A percentile compares a stretch with the other conserved stretches of the same genome.
Conservation (phyloP, 148 eudicot genomes). For the Oxyria digyna region DNA sequence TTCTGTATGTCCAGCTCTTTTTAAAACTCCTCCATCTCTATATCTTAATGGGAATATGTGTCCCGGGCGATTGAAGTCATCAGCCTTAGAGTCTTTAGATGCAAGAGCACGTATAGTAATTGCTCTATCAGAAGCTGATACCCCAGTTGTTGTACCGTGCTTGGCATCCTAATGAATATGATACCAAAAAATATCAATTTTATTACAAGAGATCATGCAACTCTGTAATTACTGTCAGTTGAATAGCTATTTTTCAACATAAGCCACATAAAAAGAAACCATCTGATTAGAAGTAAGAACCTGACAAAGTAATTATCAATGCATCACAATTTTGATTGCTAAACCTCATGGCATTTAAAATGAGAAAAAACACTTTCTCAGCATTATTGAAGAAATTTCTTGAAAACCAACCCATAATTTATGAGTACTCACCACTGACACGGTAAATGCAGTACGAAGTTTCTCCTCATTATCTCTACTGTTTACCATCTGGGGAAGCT, state of each 20-base stretch:
- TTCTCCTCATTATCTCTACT: conserved; percentile 48
- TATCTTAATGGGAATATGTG: conserved; percentile 63
- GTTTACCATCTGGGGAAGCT: conserved; percentile 50
- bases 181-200: not conserved
- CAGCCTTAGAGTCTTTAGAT: conserved; percentile 49
- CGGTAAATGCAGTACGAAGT: conserved; percentile 54
- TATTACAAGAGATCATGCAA: not conserved
- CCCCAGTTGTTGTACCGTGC: conserved; percentile 63
- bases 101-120: conserved; percentile 48
- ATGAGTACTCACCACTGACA: conserved; percentile 36
- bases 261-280: not conserved
- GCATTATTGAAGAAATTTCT: not conserved
- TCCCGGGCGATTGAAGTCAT: conserved; percentile 65
- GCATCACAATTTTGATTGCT: not conserved
- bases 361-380: not conserved
- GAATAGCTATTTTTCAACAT: not conserved
- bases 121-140: conserved; percentile 59
- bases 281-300: not conserved
- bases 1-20: conserved; percentile 73
- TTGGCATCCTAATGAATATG: conserved; percentile 45
- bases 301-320: not conserved
- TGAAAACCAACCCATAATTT: not conserved
- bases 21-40: conserved; percentile 67
- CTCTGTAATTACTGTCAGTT: not conserved
- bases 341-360: not conserved